Conservation (phyloP, 176 grass and related monocot genomes). For the Cocos nucifera region DNA sequence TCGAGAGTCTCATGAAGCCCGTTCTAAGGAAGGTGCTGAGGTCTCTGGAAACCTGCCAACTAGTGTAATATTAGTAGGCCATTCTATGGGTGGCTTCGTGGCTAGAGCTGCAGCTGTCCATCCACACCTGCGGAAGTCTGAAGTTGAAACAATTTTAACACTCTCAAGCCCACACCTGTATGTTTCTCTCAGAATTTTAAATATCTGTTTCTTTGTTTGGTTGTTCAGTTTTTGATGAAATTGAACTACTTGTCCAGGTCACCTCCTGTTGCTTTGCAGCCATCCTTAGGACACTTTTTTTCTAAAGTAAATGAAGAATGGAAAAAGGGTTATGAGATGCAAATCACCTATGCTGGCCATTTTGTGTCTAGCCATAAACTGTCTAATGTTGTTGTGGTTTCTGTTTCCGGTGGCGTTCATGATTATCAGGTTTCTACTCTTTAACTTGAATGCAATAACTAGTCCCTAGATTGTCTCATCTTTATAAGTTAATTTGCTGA, state of each 20-base stretch:
- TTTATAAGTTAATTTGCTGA: too few relatives aligned
- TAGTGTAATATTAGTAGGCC: constrained; percentile 86
- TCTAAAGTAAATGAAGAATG: constrained; percentile 85
- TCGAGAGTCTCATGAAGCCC: constrained; percentile 56
- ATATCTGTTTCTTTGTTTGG: too few relatives aligned
- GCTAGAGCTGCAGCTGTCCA: constrained; percentile 88
- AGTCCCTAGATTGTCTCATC: too few relatives aligned
- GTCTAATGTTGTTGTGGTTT: constrained; percentile 77
- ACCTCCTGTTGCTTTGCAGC: constrained; percentile 85
- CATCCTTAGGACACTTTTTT: constrained; percentile 88
- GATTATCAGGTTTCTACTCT: constrained; percentile 77
- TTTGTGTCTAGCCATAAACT: constrained; percentile 36
- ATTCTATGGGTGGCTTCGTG: constrained; percentile 99
- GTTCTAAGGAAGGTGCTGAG: constrained; percentile 51
- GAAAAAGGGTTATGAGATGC: constrained; percentile 67
- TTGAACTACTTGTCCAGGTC: constrained; percentile 45
- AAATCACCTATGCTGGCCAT: constrained; percentile 21
- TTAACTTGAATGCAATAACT: too few relatives aligned
- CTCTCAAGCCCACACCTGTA: constrained; percentile 98
- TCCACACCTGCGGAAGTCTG: constrained; percentile 52
- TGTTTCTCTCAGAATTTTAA: constrained; percentile 5
- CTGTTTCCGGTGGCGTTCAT: constrained; percentile 76
- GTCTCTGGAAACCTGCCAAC: constrained; percentile 46
- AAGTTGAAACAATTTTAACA: constrained; percentile 84
- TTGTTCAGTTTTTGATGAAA: constrained; percentile 3